These are phyloP conservation scores for Falciphora oryzae DNA, from an alignment of 2,329 filamentous ascomycete species.

Conservation along the genomic window DNA sequence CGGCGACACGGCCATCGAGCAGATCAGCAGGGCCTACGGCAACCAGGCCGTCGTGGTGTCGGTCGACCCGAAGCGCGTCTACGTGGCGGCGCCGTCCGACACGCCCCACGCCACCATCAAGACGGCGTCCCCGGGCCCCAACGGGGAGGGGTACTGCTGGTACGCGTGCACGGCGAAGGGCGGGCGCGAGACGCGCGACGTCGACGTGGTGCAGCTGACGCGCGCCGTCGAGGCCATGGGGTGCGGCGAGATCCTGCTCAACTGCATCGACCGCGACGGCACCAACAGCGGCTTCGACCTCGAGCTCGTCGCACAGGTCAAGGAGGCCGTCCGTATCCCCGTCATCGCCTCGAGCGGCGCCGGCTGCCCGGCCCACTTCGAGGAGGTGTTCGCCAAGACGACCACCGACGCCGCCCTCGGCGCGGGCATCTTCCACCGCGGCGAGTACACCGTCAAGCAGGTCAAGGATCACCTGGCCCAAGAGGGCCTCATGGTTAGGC, in stretches of 20 bases:
- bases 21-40: conserved; percentile 88
- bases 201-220: conserved; percentile 85
- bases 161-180: conserved; percentile 97
- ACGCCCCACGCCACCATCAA: conserved; percentile 66
- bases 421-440: conserved; percentile 95
- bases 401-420: conserved; percentile 87
- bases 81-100: conserved; percentile 68
- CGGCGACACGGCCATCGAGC: conserved; percentile 88
- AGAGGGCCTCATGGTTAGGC: conserved; percentile 71
- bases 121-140: conserved; percentile 64
- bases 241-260: conserved; percentile 86
- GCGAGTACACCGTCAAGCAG: conserved; percentile 89
- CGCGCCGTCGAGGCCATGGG: conserved; percentile 94
- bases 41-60: conserved; percentile 96
- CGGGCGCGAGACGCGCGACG: conserved; percentile 85
- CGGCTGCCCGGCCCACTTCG: conserved; percentile 80
- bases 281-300: conserved; percentile 93
- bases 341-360: conserved; percentile 95
- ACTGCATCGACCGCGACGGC: conserved; percentile 96
- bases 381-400: conserved; percentile 82
- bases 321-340: conserved; percentile 79
- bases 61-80: conserved; percentile 88
- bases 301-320: conserved; percentile 85
- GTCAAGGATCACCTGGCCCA: conserved; percentile 78
- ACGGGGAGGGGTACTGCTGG: conserved; percentile 82